Evolutionary conservation across 1,139 yeast species (phyloP).

Genomic region (Nadsonia commutata): DNA sequence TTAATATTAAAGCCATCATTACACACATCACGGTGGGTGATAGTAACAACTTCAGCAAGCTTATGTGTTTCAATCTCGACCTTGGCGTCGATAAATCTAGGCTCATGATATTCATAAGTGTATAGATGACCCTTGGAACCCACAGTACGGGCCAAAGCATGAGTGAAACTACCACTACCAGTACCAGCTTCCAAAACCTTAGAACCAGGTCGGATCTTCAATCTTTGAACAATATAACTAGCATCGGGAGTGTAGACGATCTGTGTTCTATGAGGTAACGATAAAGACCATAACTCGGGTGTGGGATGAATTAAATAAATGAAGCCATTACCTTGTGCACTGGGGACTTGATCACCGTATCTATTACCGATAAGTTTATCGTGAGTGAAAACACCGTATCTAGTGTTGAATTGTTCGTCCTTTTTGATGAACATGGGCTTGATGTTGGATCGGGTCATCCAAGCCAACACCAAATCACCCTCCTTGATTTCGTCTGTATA

Average conservation of each 20-base stretch:
- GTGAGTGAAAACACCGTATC: slow-evolving; percentile 83
- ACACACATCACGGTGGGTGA: slow-evolving; percentile 91
- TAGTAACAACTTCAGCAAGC: slow-evolving; percentile 33
- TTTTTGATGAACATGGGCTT: slow-evolving; percentile 54
- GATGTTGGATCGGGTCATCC: slow-evolving; percentile 65
- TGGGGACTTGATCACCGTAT: slow-evolving; percentile 78
- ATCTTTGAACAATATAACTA: slow-evolving; percentile 71
- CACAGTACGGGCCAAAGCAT: slow-evolving; percentile 75
- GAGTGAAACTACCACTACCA: slow-evolving; percentile 93
- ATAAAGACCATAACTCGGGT: slow-evolving; percentile 89
- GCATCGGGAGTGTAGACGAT: slow-evolving; percentile 95
- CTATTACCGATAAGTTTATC: slow-evolving; percentile 63
- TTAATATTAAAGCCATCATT: slow-evolving; percentile 60
- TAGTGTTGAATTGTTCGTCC: slow-evolving; percentile 49
- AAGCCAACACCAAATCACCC: slow-evolving; percentile 76
- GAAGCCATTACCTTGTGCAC: slow-evolving; percentile 70
- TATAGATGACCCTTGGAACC: slow-evolving; percentile 48
- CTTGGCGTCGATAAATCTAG: slow-evolving; percentile 65
- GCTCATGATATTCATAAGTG: slow-evolving; percentile 85
- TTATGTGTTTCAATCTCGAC: slow-evolving; percentile 65
- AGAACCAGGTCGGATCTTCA: slow-evolving; percentile 59
- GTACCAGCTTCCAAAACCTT: slow-evolving; percentile 94
- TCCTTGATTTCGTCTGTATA: slow-evolving; percentile 51
- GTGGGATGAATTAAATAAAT: slow-evolving; percentile 81
- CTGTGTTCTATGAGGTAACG: slow-evolving; percentile 94